Evolutionary conservation across 768 basidiomycete species (phyloP).

Genomic region (Phlebiopsis gigantea): DNA sequence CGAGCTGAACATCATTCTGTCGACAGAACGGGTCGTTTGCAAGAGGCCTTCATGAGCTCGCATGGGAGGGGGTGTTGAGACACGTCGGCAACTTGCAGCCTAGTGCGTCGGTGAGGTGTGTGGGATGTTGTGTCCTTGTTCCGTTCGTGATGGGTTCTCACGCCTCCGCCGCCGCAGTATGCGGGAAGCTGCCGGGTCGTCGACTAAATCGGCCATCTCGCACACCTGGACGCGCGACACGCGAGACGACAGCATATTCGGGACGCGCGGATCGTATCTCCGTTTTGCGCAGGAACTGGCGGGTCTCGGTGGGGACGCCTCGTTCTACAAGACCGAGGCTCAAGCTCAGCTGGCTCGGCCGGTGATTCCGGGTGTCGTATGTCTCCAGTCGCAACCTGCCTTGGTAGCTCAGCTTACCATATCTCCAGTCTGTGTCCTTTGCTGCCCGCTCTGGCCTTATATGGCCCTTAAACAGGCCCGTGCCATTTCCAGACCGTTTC

Average conservation of each 20-base stretch:
- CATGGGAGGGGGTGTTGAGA: slow-evolving; percentile 79
- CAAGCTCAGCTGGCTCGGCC: slow-evolving; percentile 60
- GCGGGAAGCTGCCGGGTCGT: slow-evolving; percentile 75
- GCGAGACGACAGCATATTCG: slow-evolving; percentile 62
- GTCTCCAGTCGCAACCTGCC: slow-evolving; percentile 21
- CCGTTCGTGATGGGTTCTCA: not conserved
- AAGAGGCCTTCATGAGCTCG: slow-evolving; percentile 64
- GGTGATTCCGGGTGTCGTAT: slow-evolving; percentile 53
- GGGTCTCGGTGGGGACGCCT: slow-evolving; percentile 76
- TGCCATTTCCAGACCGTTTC: slow-evolving; percentile 79
- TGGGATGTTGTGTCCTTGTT: not conserved
- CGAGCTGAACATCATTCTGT: slow-evolving; percentile 15
- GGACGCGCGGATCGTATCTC: slow-evolving; percentile 55
- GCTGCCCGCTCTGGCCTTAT: slow-evolving; percentile 69
- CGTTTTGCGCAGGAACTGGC: slow-evolving; percentile 69
- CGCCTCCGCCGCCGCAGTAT: slow-evolving; percentile 55
- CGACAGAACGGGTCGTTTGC: slow-evolving; percentile 17
- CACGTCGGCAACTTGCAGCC: slow-evolving; percentile 68
- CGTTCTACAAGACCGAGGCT: slow-evolving; percentile 68
- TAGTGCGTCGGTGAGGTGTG: slow-evolving; percentile 77
- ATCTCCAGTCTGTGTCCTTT: slow-evolving; percentile 73
- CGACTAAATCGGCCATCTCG: slow-evolving; percentile 76
- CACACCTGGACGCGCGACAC: slow-evolving; percentile 76
- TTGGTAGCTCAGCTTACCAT: too few relatives aligned
- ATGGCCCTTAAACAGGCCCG: slow-evolving; percentile 49